phyloP scores from a whole-genome alignment of 2,329 filamentous ascomycete species.

The Fonsecaea pedrosoi region DNA sequence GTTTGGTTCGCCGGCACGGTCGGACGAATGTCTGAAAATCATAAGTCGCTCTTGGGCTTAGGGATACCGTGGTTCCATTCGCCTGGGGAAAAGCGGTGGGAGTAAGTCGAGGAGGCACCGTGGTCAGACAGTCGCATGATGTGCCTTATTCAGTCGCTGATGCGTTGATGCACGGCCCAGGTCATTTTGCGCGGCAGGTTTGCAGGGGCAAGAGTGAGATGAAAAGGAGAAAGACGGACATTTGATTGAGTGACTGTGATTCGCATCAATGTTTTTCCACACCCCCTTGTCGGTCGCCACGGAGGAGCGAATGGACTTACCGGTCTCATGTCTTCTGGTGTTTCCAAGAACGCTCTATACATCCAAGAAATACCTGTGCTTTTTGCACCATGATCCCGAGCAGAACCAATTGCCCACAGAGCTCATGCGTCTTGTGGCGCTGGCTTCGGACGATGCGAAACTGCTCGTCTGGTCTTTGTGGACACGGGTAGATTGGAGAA shows the following conservation, averaged over 20 bases:
- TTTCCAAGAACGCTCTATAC: background rate
- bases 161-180: background rate
- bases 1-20: slow-evolving; percentile 8
- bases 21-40: slow-evolving; percentile 9
- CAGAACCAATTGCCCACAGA: background rate
- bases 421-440: background rate
- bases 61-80: slow-evolving; percentile 7
- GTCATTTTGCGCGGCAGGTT: slow-evolving; percentile 4
- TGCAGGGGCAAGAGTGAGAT: background rate
- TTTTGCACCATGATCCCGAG: background rate
- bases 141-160: slow-evolving; percentile 10
- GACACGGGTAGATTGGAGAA: slow-evolving; percentile 6
- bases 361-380: background rate
- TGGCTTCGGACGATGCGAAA: slow-evolving; percentile 9
- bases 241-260: background rate
- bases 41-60: slow-evolving; percentile 4
- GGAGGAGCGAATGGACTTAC: too few species aligned
- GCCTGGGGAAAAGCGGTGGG: slow-evolving; percentile 7
- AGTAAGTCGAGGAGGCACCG: background rate
- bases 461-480: slow-evolving; percentile 12
- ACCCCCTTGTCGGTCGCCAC: background rate
- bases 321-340: too few species aligned
- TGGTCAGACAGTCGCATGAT: slow-evolving; percentile 14
- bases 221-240: background rate
- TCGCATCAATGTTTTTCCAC: background rate